Conservation (phyloP, 108 stramenopile genomes). For the Nannochloropsis granulata region DNA sequence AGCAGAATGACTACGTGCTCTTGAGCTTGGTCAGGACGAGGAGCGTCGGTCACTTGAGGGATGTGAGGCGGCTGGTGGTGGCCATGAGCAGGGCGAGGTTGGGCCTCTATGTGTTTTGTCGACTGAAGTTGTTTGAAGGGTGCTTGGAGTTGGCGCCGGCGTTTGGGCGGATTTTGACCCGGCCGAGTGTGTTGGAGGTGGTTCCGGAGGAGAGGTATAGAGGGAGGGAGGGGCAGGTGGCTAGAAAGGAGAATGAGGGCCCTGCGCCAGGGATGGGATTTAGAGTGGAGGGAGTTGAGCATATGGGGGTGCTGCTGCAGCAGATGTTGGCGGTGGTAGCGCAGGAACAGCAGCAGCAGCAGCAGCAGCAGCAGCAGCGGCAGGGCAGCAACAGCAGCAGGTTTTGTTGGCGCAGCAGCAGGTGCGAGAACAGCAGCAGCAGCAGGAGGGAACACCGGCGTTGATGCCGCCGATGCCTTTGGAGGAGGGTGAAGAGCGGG, state of each 20-base stretch:
- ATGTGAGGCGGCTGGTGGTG: conserved; percentile 88
- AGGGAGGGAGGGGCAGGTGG: conserved; percentile 3
- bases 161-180: conserved; percentile 1
- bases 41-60: conserved; percentile 77
- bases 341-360: background rate
- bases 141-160: conserved; percentile 24
- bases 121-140: conserved; percentile 9
- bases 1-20: conserved; percentile 87
- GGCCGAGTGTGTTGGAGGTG: background rate
- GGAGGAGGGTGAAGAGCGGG: background rate
- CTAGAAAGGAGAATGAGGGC: background rate
- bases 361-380: background rate
- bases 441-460: background rate
- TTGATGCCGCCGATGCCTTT: background rate
- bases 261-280: background rate
- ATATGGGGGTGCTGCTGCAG: conserved; percentile 23
- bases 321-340: conserved; percentile 16
- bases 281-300: conserved; percentile 2
- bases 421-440: background rate
- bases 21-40: conserved; percentile 65
- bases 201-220: conserved; percentile 1
- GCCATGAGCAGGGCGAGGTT: conserved; percentile 86
- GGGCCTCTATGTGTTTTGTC: conserved; percentile 76
- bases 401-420: background rate
- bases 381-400: conserved; percentile 3